These are phyloP conservation scores for Cyberlindnera suaveolens DNA, from an alignment of 805 yeast genomes.

Conservation along the genomic window DNA sequence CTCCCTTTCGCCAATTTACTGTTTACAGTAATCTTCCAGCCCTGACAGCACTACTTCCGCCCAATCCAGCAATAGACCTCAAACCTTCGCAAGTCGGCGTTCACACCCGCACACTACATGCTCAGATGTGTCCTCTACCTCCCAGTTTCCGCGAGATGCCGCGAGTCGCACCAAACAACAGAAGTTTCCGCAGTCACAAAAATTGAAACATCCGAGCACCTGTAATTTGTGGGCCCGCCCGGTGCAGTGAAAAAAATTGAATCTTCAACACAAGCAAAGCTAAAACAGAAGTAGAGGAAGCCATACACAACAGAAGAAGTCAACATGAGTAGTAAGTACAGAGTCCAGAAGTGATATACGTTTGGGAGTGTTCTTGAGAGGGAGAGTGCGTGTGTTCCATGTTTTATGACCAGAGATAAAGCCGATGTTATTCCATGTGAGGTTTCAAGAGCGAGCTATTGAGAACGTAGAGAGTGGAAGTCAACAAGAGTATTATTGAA, in stretches of 20 bases:
- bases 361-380: not conserved
- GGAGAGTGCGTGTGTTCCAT: too few relatives aligned
- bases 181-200: conserved; percentile 1
- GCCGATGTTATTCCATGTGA: too few relatives aligned
- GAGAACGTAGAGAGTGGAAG: too few relatives aligned
- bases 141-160: too few relatives aligned
- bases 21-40: too few relatives aligned
- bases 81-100: not conserved
- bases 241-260: conserved; percentile 1
- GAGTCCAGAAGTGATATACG: not conserved
- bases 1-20: not conserved
- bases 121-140: not conserved
- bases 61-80: too few relatives aligned
- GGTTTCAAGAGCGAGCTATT: too few relatives aligned
- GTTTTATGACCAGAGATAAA: too few relatives aligned
- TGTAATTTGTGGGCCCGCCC: conserved; percentile 1
- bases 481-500: too few relatives aligned
- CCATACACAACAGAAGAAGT: conserved; percentile 7
- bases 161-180: not conserved
- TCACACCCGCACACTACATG: conserved; percentile 1
- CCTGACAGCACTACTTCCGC: too few relatives aligned
- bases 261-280: conserved; percentile 2
- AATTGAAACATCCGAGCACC: not conserved
- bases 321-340: conserved; percentile 73
- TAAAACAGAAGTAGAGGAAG: not conserved